These are phyloP conservation scores for Cladobotryum protrusum DNA, from an alignment of 2,329 filamentous ascomycete species.

Conservation along the genomic window DNA sequence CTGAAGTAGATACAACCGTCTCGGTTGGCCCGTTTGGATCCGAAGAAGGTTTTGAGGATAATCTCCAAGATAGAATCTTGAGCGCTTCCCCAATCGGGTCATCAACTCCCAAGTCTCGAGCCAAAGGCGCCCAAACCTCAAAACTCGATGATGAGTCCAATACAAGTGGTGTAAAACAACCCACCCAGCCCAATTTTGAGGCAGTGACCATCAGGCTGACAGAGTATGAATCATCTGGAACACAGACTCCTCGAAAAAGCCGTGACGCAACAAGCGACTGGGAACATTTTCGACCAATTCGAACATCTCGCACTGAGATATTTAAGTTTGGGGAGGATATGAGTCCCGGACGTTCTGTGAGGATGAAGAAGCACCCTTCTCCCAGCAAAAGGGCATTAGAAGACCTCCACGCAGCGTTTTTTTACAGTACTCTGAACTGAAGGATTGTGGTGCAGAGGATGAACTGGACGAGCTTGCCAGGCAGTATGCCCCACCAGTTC, in stretches of 20 bases:
- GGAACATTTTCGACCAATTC: background rate
- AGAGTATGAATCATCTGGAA: constrained; percentile 7
- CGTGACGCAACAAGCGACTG: background rate
- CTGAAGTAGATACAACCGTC: background rate
- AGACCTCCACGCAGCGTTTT: constrained; percentile 33
- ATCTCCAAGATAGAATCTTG: constrained; percentile 35
- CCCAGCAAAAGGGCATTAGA: constrained; percentile 37
- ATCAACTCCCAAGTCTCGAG: constrained; percentile 31
- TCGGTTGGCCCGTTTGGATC: constrained; percentile 26
- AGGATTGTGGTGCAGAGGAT: constrained; percentile 13
- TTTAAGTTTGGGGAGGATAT: too few relatives aligned
- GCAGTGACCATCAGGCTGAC: constrained; percentile 3
- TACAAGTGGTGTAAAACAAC: background rate
- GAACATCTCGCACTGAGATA: too few relatives aligned
- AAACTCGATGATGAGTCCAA: background rate
- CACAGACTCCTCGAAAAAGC: background rate
- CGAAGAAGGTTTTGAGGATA: constrained; percentile 32
- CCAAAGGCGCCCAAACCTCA: constrained; percentile 14
- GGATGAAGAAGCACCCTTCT: constrained; percentile 39
- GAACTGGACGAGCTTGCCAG: constrained; percentile 27
- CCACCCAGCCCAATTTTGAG: constrained; percentile 4
- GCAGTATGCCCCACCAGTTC: constrained; percentile 11
- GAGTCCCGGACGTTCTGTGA: background rate
- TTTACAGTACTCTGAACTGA: constrained; percentile 23
- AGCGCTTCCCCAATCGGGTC: constrained; percentile 28